Evolutionary conservation across 495 filamentous ascomycete genomes (phyloP).

Genomic region (Penicillium fimorum): DNA sequence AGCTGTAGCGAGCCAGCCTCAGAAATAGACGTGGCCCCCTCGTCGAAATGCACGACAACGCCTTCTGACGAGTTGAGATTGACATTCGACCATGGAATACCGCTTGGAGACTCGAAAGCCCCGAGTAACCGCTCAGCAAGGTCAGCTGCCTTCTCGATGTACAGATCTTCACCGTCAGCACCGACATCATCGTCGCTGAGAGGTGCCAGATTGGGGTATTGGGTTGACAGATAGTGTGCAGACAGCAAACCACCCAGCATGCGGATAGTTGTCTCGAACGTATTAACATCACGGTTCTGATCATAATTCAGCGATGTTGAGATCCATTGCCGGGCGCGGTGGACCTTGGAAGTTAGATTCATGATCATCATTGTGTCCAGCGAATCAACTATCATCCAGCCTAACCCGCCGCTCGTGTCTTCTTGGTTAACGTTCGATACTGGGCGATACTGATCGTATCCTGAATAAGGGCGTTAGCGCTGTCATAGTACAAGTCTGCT

Average conservation of each 20-base stretch:
- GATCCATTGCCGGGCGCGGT: conserved; percentile 88
- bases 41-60: conserved; percentile 74
- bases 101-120: conserved; percentile 82
- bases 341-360: conserved; percentile 87
- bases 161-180: conserved; percentile 78
- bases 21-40: conserved; percentile 89
- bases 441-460: conserved; percentile 82
- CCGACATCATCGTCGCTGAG: conserved; percentile 63
- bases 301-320: conserved; percentile 78
- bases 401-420: conserved; percentile 73
- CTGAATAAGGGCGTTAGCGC: conserved; percentile 42
- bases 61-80: conserved; percentile 76
- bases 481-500: not conserved
- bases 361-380: conserved; percentile 97
- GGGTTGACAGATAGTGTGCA: conserved; percentile 85
- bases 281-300: conserved; percentile 92
- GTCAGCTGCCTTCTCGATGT: conserved; percentile 92
- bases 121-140: conserved; percentile 82
- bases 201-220: conserved; percentile 65
- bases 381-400: conserved; percentile 97
- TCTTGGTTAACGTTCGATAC: conserved; percentile 73
- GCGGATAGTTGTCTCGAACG: conserved; percentile 96
- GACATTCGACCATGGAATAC: conserved; percentile 86
- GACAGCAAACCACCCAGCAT: conserved; percentile 95
- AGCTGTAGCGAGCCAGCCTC: conserved; percentile 91